Evolutionary conservation across 306 rosid genomes (phyloP).

Genomic region (Luffa aegyptiaca): DNA sequence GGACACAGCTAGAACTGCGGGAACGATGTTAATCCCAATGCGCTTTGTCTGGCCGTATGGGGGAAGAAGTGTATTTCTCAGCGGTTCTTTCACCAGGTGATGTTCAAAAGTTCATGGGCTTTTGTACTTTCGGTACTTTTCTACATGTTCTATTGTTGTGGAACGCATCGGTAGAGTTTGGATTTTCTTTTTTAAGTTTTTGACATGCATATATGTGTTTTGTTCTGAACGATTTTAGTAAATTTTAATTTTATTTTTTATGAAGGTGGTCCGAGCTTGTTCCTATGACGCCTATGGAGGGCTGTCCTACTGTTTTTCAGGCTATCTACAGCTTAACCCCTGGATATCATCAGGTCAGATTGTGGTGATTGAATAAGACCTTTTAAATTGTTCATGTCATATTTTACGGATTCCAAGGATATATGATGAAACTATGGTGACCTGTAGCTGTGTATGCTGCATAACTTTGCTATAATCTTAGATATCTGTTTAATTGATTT

Average conservation of each 20-base stretch:
- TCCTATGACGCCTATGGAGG: constrained; percentile 86
- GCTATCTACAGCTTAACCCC: constrained; percentile 73
- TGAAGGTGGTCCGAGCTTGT: constrained; percentile 93
- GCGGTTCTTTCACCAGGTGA: constrained; percentile 84
- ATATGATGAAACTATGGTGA: background rate
- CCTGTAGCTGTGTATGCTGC: background rate
- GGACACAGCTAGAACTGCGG: constrained; percentile 46
- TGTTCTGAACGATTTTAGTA: background rate
- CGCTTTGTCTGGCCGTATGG: constrained; percentile 96
- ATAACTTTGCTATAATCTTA: background rate
- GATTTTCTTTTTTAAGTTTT: background rate
- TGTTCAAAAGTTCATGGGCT: background rate
- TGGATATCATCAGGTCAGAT: constrained; percentile 82
- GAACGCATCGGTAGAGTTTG: background rate
- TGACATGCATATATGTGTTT: background rate
- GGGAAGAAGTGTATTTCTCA: constrained; percentile 68
- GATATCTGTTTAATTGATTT: background rate
- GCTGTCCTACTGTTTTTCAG: constrained; percentile 89
- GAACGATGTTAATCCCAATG: constrained; percentile 64
- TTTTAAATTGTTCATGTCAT: background rate
- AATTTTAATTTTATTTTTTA: background rate
- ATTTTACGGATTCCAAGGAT: background rate
- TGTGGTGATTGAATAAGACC: constrained; percentile 10
- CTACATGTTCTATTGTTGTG: background rate
- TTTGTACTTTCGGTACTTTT: background rate